Conservation (phyloP, 371 early-diverging fungal genomes). For the Zopfochytrium polystomum region DNA sequence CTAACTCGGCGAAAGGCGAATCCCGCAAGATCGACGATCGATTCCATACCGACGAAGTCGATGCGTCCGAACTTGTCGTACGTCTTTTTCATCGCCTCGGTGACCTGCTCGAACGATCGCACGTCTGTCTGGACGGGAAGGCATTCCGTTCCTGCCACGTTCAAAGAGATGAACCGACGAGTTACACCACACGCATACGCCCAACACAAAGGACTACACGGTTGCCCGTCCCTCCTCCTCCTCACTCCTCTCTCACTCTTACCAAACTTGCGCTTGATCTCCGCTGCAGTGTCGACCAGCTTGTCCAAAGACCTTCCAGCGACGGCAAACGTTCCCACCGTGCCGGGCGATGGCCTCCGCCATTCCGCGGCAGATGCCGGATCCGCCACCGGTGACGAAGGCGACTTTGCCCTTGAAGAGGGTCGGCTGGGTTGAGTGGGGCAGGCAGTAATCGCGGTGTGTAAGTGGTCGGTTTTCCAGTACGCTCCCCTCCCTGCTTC, state of each 20-base stretch:
- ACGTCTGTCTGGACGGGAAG: slow-evolving; percentile 39
- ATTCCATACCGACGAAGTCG: slow-evolving; percentile 55
- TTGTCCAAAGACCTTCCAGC: slow-evolving; percentile 39
- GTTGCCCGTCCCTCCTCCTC: too few relatives aligned
- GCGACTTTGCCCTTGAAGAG: slow-evolving; percentile 55
- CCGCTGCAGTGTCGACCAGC: slow-evolving; percentile 65
- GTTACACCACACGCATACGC: too few relatives aligned
- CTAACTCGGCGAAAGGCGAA: not conserved
- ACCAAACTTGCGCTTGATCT: slow-evolving; percentile 48
- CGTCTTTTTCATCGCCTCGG: slow-evolving; percentile 60
- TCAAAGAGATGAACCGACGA: too few relatives aligned
- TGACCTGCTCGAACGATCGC: slow-evolving; percentile 61
- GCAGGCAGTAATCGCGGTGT: too few relatives aligned
- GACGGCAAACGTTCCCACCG: slow-evolving; percentile 64
- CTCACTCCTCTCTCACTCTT: not conserved
- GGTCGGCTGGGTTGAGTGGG: slow-evolving; percentile 4
- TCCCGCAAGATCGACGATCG: not conserved
- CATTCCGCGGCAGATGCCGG: slow-evolving; percentile 78
- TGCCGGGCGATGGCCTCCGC: slow-evolving; percentile 70
- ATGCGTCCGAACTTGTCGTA: slow-evolving; percentile 67
- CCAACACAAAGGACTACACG: too few relatives aligned
- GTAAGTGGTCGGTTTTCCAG: too few relatives aligned
- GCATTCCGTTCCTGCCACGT: slow-evolving; percentile 7
- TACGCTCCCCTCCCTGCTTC: too few relatives aligned
- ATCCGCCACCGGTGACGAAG: slow-evolving; percentile 62